phyloP scores from a whole-genome alignment of 2,329 filamentous ascomycete species.

The Alternaria solani region DNA sequence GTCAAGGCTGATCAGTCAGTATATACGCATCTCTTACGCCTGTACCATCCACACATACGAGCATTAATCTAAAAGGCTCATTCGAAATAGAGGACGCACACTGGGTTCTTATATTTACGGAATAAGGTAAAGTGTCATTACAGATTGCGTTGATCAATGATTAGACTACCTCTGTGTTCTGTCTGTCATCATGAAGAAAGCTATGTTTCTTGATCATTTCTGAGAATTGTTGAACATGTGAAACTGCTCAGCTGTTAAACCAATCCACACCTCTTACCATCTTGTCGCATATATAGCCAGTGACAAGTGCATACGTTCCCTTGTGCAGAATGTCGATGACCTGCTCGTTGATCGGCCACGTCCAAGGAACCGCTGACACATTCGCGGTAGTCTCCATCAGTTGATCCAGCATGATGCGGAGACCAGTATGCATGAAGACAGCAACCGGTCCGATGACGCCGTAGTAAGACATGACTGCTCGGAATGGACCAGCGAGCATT shows the following conservation, averaged over 20 bases:
- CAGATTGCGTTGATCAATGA: not conserved
- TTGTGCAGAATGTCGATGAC: slow-evolving; percentile 44
- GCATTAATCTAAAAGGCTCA: not conserved
- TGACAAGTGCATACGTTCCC: slow-evolving; percentile 36
- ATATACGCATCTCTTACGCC: not conserved
- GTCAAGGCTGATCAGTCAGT: not conserved
- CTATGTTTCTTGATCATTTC: not conserved
- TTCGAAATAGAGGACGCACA: not conserved
- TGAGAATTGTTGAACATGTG: not conserved
- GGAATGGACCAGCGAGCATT: slow-evolving; percentile 36
- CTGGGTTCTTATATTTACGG: not conserved
- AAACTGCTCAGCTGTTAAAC: slow-evolving; percentile 18
- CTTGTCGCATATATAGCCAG: slow-evolving; percentile 38
- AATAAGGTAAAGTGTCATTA: not conserved
- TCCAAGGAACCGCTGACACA: slow-evolving; percentile 42
- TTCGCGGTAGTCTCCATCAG: slow-evolving; percentile 40
- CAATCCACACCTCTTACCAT: slow-evolving; percentile 28
- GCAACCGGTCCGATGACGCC: slow-evolving; percentile 44
- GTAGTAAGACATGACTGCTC: slow-evolving; percentile 41
- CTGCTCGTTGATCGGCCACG: slow-evolving; percentile 47
- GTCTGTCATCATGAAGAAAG: not conserved
- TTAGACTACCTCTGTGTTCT: not conserved
- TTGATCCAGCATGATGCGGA: slow-evolving; percentile 43
- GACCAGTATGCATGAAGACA: slow-evolving; percentile 38
- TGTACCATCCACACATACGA: not conserved